A percentile compares a stretch with the other conserved stretches of the same genome.
Conservation (phyloP, 78 protist species). For the Dictyostelium firmibasis region DNA sequence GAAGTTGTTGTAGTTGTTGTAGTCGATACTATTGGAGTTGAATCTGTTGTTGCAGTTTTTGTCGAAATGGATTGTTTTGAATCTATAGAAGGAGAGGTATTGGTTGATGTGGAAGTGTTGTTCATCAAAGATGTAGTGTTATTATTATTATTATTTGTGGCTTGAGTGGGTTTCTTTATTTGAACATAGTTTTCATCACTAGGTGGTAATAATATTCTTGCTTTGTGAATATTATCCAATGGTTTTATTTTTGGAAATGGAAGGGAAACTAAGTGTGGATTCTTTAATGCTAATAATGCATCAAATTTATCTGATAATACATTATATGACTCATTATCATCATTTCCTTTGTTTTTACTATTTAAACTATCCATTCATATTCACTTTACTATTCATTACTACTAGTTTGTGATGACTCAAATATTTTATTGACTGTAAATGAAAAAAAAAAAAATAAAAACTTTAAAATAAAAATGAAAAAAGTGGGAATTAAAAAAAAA, state of each 20-base stretch:
- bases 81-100: background rate
- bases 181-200: slow-evolving; percentile 40
- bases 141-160: background rate
- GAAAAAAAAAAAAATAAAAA: background rate
- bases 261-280: slow-evolving; percentile 10
- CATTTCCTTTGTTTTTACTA: background rate
- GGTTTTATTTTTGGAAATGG: slow-evolving; percentile 61
- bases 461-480: too few species aligned
- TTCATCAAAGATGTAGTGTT: background rate
- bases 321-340: background rate
- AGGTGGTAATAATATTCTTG: slow-evolving; percentile 51
- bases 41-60: background rate
- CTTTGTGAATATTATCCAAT: slow-evolving; percentile 59
- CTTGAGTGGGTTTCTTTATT: background rate
- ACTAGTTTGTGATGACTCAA: background rate
- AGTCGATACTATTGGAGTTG: background rate
- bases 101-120: background rate
- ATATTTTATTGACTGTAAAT: background rate
- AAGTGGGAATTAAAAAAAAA: too few species aligned
- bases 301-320: slow-evolving; percentile 27
- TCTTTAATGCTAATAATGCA: slow-evolving; percentile 14
- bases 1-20: background rate
- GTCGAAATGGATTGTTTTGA: background rate
- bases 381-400: background rate
- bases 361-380: background rate